Percentiles rank a stretch among this genome's conserved stretches.
phyloP scores from a whole-genome alignment of 2,329 filamentous ascomycete genomes.

The Colletotrichum tanaceti region DNA sequence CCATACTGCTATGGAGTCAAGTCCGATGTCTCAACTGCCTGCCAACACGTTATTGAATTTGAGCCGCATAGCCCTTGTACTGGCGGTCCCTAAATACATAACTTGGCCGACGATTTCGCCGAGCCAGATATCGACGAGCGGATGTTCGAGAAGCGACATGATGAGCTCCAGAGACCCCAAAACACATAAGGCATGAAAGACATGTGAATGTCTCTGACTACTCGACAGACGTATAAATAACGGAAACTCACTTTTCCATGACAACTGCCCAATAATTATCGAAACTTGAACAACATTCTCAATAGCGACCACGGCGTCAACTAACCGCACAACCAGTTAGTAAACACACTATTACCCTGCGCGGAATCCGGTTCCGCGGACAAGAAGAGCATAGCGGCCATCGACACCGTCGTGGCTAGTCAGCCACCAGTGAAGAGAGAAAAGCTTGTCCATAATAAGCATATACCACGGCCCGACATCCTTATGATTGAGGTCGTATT shows the following conservation, averaged over 20 bases:
- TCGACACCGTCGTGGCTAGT: conserved; percentile 57
- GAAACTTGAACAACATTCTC: conserved; percentile 50
- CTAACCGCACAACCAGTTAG: conserved; percentile 46
- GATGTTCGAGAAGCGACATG: no score
- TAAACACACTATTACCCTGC: conserved; percentile 45
- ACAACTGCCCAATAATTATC: conserved; percentile 41
- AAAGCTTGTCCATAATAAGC: conserved; percentile 59
- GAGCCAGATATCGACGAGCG: no score
- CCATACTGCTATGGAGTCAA: background rate
- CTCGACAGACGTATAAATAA: background rate
- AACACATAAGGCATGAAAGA: background rate
- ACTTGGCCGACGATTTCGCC: no score
- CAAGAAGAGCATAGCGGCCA: conserved; percentile 55
- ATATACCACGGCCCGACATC: conserved; percentile 51
- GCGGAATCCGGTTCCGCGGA: conserved; percentile 55
- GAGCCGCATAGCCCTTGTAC: no score
- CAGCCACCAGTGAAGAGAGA: conserved; percentile 58
- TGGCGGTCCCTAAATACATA: no score
- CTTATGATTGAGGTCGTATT: background rate
- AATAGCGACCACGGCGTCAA: conserved; percentile 52
- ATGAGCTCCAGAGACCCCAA: no score
- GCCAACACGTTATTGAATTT: no score
- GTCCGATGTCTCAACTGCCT: no score
- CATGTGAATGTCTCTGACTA: background rate
- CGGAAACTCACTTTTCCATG: background rate